Conservation (phyloP, 768 basidiomycete genomes). For the Harrya chromipes region DNA sequence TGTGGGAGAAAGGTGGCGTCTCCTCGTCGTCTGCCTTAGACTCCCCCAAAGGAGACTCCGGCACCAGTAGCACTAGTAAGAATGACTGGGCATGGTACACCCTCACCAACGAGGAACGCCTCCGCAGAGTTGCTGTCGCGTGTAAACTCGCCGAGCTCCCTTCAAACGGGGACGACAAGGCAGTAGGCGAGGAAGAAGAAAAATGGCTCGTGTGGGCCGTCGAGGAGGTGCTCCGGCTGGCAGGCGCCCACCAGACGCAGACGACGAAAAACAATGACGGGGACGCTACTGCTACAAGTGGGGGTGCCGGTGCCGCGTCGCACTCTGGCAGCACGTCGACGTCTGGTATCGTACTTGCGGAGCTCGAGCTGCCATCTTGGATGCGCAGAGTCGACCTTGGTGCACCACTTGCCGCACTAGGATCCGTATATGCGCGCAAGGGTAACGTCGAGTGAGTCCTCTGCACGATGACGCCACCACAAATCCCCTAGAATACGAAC, state of each 20-base stretch:
- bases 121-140: constrained; percentile 44
- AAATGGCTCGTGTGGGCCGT: constrained; percentile 43
- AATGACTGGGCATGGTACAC: constrained; percentile 22
- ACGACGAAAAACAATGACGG: background rate
- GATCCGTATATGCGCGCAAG: constrained; percentile 52
- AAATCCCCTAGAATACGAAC: background rate
- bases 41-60: background rate
- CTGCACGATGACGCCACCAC: background rate
- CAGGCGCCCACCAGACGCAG: constrained; percentile 3
- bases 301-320: too few species aligned
- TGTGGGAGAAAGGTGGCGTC: constrained; percentile 19
- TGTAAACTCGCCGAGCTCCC: constrained; percentile 44
- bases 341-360: constrained; percentile 37
- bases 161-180: constrained; percentile 25
- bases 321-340: background rate
- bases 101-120: constrained; percentile 36
- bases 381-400: constrained; percentile 56
- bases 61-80: background rate
- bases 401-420: constrained; percentile 67
- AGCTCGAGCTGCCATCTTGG: constrained; percentile 61
- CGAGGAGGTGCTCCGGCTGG: constrained; percentile 39
- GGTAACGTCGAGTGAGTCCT: constrained; percentile 45
- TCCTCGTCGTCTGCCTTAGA: background rate
- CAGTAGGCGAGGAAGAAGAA: constrained; percentile 36
- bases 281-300: background rate